Conservation (phyloP, 1,284 basidiomycete genomes). For the Apiotrichum gamsii region DNA sequence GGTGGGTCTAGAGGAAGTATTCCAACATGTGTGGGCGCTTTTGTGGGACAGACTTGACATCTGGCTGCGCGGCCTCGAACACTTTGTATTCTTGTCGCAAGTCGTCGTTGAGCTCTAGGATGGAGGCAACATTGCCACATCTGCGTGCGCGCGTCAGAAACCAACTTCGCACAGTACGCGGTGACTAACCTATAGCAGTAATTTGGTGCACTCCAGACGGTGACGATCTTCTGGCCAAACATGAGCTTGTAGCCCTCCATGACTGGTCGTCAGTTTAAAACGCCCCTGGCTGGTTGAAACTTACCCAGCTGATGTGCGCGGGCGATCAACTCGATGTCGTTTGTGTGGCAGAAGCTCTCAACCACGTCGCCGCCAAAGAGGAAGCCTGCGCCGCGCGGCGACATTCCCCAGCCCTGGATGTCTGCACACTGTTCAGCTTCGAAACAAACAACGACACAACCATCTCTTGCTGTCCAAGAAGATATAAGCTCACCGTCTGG, state of each 20-base stretch:
- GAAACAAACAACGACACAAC: too few species aligned
- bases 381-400: slow-evolving; percentile 93
- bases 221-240: slow-evolving; percentile 93
- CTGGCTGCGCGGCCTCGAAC: slow-evolving; percentile 52
- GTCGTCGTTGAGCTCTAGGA: slow-evolving; percentile 84
- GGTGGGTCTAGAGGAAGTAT: slow-evolving; percentile 34
- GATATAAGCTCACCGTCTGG: slow-evolving; percentile 66
- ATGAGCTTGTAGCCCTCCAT: slow-evolving; percentile 99
- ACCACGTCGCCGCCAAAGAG: slow-evolving; percentile 92
- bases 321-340: slow-evolving; percentile 90
- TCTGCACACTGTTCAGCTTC: slow-evolving; percentile 50
- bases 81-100: slow-evolving; percentile 90
- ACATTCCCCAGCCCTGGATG: slow-evolving; percentile 89
- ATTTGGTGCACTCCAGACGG: slow-evolving; percentile 97
- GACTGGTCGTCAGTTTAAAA: slow-evolving; percentile 48
- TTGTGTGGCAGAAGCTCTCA: slow-evolving; percentile 79
- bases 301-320: slow-evolving; percentile 79
- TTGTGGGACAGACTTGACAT: slow-evolving; percentile 77
- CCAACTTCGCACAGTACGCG: not conserved
- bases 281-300: not conserved
- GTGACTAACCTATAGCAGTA: slow-evolving; percentile 82
- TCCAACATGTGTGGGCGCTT: slow-evolving; percentile 61
- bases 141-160: too few species aligned
- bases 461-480: not conserved
- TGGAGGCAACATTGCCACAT: slow-evolving; percentile 90